Percentiles rank a stretch among this genome's conserved stretches.
These are phyloP conservation scores for Clarireedia hainanense DNA, from an alignment of 2,329 filamentous ascomycete genomes.

Conservation along the genomic window DNA sequence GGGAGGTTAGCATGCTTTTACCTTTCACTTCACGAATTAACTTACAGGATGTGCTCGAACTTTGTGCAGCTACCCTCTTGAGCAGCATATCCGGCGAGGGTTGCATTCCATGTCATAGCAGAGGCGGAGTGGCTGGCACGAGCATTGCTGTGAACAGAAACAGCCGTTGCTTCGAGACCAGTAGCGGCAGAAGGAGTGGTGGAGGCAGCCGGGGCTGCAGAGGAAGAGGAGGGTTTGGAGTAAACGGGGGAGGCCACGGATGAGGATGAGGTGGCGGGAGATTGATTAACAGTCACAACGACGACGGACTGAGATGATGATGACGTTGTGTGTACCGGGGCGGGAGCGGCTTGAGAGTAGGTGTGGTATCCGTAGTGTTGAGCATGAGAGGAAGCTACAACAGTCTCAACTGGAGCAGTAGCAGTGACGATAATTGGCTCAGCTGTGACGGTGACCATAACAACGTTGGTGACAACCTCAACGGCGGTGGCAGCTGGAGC, in stretches of 20 bases:
- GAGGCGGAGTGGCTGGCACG: conserved; percentile 71
- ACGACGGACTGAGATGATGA: conserved; percentile 3
- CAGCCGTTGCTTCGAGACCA: conserved; percentile 14
- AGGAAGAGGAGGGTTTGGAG: neutral
- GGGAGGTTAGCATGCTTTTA: too few relatives aligned
- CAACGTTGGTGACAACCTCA: conserved; percentile 29
- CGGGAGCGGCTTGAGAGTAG: conserved; percentile 3
- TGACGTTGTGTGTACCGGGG: neutral
- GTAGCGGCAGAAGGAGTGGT: conserved; percentile 9
- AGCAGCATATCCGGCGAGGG: conserved; percentile 55
- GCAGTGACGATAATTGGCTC: conserved; percentile 12
- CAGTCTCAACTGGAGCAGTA: neutral
- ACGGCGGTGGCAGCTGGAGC: conserved; percentile 8
- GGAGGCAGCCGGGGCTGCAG: neutral
- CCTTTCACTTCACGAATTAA: conserved; percentile 13
- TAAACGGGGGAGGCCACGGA: neutral
- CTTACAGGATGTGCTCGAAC: conserved; percentile 72
- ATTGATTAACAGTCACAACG: neutral
- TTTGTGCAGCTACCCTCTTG: conserved; percentile 58
- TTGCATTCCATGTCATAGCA: conserved; percentile 56
- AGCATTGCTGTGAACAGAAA: conserved; percentile 65
- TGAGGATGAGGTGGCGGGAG: neutral
- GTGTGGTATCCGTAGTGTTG: conserved; percentile 4
- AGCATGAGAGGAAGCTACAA: conserved; percentile 3
- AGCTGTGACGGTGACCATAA: conserved; percentile 32